A percentile compares a stretch with the other conserved stretches of the same genome.
Conservation (phyloP, 2,329 filamentous ascomycete species). For the Botrytis sinoallii region DNA sequence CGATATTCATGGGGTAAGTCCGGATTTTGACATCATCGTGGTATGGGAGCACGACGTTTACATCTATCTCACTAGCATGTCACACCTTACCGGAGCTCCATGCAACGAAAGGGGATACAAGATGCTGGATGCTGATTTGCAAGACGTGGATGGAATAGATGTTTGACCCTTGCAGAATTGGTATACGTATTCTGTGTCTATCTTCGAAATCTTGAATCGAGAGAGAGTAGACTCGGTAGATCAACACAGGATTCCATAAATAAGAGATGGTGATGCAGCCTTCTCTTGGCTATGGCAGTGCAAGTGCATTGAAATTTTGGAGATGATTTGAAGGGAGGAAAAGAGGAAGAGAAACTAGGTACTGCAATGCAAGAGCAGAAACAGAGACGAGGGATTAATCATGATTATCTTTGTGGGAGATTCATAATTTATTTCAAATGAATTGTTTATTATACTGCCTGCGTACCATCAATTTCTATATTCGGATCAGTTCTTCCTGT, state of each 20-base stretch:
- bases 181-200: not conserved
- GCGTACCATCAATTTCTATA: not conserved
- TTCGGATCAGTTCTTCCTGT: not conserved
- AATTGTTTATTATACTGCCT: not conserved
- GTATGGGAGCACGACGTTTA: not conserved
- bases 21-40: not conserved
- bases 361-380: not conserved
- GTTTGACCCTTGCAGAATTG: not conserved
- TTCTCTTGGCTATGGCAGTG: not conserved
- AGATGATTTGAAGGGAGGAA: not conserved
- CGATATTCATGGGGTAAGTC: not conserved
- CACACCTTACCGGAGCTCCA: not conserved
- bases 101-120: not conserved
- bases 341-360: not conserved
- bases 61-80: not conserved
- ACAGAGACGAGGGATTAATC: not conserved
- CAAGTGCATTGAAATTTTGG: not conserved
- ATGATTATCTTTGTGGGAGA: not conserved
- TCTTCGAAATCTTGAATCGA: not conserved
- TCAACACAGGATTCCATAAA: not conserved
- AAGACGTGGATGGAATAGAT: not conserved
- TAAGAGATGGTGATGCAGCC: not conserved
- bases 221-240: not conserved
- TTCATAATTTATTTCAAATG: not conserved
- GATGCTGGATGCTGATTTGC: not conserved